These are phyloP conservation scores for Hyaloperonospora brassicae DNA, from an alignment of 352 stramenopile genomes.

Conservation along the genomic window DNA sequence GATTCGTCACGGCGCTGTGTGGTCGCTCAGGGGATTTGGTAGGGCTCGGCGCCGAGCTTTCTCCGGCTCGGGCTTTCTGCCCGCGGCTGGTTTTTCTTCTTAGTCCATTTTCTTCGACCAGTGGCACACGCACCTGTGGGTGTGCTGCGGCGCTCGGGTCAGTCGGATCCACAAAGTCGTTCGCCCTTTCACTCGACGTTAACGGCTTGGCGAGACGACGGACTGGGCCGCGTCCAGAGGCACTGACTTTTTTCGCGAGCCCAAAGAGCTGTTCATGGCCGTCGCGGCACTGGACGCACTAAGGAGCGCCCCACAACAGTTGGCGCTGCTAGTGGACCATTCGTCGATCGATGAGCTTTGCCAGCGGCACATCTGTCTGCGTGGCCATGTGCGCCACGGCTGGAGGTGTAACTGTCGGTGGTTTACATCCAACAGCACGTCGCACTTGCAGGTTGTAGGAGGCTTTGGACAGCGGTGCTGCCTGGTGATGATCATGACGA, in stretches of 20 bases:
- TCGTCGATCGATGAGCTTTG: conserved; percentile 6
- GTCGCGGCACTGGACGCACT: conserved; percentile 1
- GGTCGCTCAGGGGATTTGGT: conserved; percentile 24
- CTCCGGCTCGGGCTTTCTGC: conserved; percentile 17
- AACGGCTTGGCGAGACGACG: conserved; percentile 1
- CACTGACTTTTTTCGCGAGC: conserved; percentile 18
- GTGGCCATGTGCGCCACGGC: conserved; percentile 16
- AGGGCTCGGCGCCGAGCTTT: conserved; percentile 24
- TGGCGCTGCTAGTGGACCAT: conserved; percentile 4
- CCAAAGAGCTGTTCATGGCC: background rate
- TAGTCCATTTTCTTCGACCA: conserved; percentile 2
- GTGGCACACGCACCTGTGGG: background rate
- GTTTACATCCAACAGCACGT: conserved; percentile 14
- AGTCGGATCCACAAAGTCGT: conserved; percentile 19
- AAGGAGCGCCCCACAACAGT: background rate
- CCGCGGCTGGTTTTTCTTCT: conserved; percentile 14
- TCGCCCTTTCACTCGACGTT: conserved; percentile 17
- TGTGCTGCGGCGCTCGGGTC: conserved; percentile 6
- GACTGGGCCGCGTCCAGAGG: background rate
- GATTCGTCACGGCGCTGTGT: conserved; percentile 28
- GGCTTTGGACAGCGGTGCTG: background rate
- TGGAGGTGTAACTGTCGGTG: conserved; percentile 11
- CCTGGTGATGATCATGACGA: background rate
- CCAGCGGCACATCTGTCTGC: conserved; percentile 8
- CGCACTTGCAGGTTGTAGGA: conserved; percentile 7